phyloP scores from a whole-genome alignment of 495 filamentous ascomycete genomes.

The Pyrenula aspistea region DNA sequence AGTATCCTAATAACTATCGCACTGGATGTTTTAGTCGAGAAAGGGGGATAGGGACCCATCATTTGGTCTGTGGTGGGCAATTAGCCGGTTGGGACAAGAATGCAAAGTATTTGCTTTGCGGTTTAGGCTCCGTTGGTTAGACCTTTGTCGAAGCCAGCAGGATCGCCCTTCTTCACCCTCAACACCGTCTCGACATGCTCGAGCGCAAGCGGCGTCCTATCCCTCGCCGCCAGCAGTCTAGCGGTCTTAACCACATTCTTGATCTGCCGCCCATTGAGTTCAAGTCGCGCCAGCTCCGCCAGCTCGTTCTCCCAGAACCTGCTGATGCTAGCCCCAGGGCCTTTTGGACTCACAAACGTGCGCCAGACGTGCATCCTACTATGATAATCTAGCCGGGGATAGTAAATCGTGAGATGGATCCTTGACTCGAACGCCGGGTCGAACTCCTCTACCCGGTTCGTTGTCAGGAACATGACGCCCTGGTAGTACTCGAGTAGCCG shows the following conservation, averaged over 20 bases:
- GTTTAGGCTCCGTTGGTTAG: background rate
- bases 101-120: background rate
- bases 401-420: constrained; percentile 37
- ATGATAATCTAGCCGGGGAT: constrained; percentile 23
- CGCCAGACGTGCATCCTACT: constrained; percentile 18
- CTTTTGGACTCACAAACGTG: constrained; percentile 14
- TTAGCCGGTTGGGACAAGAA: no score
- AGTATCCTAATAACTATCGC: no score
- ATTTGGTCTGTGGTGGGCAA: no score
- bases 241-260: constrained; percentile 41
- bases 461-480: constrained; percentile 51
- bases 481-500: constrained; percentile 39
- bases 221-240: constrained; percentile 11
- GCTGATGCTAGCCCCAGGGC: constrained; percentile 8
- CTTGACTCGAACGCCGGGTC: constrained; percentile 39
- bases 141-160: background rate
- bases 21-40: no score
- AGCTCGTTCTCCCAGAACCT: constrained; percentile 25
- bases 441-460: constrained; percentile 36
- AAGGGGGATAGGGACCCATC: no score
- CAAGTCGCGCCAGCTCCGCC: constrained; percentile 14
- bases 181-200: background rate
- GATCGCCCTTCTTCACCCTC: background rate
- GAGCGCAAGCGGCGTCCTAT: background rate
- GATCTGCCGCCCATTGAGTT: constrained; percentile 28